Base-by-base conservation (phyloP, 179 eudicot genomes). In the Drosera spatulata region DNA sequence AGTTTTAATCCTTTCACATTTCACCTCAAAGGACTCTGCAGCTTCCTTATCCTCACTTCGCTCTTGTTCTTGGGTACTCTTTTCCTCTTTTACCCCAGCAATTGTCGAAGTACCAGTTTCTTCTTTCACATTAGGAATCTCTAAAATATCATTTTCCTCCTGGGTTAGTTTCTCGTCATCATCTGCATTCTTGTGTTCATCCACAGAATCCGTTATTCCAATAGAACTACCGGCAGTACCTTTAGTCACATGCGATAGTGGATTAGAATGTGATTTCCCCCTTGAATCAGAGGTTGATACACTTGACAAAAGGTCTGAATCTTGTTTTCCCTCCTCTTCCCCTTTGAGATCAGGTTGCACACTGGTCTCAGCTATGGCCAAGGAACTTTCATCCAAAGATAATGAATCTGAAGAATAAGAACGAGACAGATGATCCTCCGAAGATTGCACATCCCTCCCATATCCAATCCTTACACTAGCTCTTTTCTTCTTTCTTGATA, bases 401-500 rank as follows among this genome's bases (percentile, higher is more conserved):
- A 53, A 65, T 37, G 56, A 51, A 22, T 65, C 63, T 5, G 40
- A 41, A 57, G 76, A 44, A 64, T 46, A 53, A 41, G 70, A 63
- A 69, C 22, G 48, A 42, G 77, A 60, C 40, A 63, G 68, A 5
- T 48, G 66, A 52, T 73, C 74, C 69, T 79, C 78, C 9, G 61
- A 49, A 53, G 66, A 66, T 15, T 72, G 76, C 38, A 66, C 55
- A 45, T 79, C 82, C 70, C 90, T 74, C 13, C 85, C 90, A 55
- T 84, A 86, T 48, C 95, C 95, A 49, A 86, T 78, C 67, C 84
- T 74, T 53, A 86, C 42, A 45, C 95, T 80, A 55, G 79, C 83
- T 68, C 81, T 77, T 69, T 72, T 84, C 68, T 86, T 86, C 74
- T 78, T 86, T 68, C 87, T 80, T 38, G 82, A 81, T 60, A 58